These are phyloP conservation scores for Tephrocybe rancida DNA, from an alignment of 768 basidiomycete genomes.

Conservation along the genomic window DNA sequence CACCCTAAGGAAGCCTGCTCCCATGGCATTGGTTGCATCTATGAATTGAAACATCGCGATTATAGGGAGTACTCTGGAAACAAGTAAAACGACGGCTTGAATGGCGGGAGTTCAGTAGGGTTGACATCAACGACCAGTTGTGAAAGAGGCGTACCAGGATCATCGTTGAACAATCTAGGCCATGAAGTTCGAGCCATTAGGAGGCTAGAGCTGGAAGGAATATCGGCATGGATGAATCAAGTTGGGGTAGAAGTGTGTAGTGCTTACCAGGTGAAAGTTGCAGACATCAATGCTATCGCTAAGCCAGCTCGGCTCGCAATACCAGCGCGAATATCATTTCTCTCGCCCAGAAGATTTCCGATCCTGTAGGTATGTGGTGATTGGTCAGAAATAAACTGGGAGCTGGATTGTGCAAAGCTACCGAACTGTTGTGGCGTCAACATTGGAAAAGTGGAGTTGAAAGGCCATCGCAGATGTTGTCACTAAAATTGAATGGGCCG, in stretches of 20 bases:
- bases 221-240: not conserved
- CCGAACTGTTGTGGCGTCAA: slow-evolving; percentile 84
- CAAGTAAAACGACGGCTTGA: slow-evolving; percentile 54
- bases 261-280: not conserved
- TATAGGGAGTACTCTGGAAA: slow-evolving; percentile 70
- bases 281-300: slow-evolving; percentile 33
- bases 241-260: not conserved
- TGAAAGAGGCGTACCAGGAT: slow-evolving; percentile 48
- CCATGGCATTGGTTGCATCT: slow-evolving; percentile 69
- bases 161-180: slow-evolving; percentile 73
- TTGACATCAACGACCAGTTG: not conserved
- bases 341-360: slow-evolving; percentile 17
- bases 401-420: slow-evolving; percentile 27
- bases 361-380: not conserved
- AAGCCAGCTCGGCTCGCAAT: slow-evolving; percentile 53
- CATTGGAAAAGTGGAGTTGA: slow-evolving; percentile 81
- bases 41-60: slow-evolving; percentile 83
- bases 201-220: not conserved
- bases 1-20: slow-evolving; percentile 78
- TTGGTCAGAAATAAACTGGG: not conserved
- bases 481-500: slow-evolving; percentile 83
- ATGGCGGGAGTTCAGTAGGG: not conserved
- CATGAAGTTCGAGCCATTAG: slow-evolving; percentile 61
- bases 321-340: slow-evolving; percentile 8
- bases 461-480: slow-evolving; percentile 72